phyloP scores from a whole-genome alignment of 768 basidiomycete genomes.

The Tulasnella sp. region DNA sequence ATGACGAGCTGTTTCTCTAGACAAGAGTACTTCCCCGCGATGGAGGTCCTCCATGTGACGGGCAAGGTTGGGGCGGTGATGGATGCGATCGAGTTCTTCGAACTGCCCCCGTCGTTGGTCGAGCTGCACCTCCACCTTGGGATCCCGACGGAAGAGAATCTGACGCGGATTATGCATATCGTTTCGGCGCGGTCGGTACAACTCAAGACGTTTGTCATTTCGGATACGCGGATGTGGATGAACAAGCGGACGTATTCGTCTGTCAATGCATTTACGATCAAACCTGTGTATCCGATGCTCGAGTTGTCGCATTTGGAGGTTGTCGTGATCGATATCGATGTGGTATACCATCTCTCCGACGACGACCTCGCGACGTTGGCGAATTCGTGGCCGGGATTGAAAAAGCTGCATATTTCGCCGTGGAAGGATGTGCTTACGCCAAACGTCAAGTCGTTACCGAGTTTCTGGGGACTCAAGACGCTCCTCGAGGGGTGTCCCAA shows the following conservation, averaged over 20 bases:
- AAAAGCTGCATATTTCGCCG: neutral
- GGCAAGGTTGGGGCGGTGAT: neutral
- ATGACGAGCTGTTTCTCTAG: neutral
- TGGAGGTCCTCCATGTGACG: neutral
- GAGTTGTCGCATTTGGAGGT: neutral
- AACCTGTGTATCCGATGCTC: neutral
- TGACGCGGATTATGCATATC: neutral
- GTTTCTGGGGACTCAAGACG: neutral
- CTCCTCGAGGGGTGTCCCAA: neutral
- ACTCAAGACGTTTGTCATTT: slow-evolving; percentile 1
- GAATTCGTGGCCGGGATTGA: slow-evolving; percentile 2
- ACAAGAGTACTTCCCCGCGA: neutral
- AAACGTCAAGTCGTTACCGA: neutral
- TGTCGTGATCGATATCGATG: slow-evolving; percentile 3
- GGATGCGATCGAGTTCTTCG: slow-evolving; percentile 2
- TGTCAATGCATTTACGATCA: slow-evolving; percentile 2
- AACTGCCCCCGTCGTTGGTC: neutral
- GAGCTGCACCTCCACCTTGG: neutral
- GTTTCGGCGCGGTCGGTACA: neutral
- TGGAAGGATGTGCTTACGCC: slow-evolving; percentile 2
- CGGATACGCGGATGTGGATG: slow-evolving; percentile 9
- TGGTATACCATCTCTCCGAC: slow-evolving; percentile 1
- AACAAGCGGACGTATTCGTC: neutral
- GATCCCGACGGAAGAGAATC: neutral
- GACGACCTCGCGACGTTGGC: neutral